phyloP scores from a whole-genome alignment of 495 filamentous ascomycete genomes.

The Clohesyomyces aquaticus region DNA sequence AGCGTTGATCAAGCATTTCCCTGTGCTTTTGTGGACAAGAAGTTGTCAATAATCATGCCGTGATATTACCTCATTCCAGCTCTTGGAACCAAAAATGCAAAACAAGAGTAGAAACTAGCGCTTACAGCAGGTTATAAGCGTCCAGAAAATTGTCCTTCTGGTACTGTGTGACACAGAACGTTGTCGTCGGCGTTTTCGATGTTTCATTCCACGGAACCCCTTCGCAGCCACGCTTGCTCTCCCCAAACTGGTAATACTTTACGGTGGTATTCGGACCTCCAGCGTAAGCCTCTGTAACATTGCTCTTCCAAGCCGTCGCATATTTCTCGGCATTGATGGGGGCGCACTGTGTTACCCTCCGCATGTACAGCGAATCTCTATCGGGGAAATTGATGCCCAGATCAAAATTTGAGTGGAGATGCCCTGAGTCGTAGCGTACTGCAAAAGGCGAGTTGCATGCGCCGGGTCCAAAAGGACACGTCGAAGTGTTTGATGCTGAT shows the following conservation, averaged over 20 bases:
- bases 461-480: constrained; percentile 29
- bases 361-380: constrained; percentile 15
- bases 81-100: too few relatives aligned
- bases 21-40: too few relatives aligned
- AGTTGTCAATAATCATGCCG: too few relatives aligned
- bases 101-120: not conserved
- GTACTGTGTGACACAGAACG: constrained; percentile 27
- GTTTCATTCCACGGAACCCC: not conserved
- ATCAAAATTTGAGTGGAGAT: constrained; percentile 25
- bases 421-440: constrained; percentile 25
- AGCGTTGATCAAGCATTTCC: too few relatives aligned
- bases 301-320: constrained; percentile 14
- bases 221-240: constrained; percentile 7
- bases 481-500: constrained; percentile 7
- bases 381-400: constrained; percentile 36
- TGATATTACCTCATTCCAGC: too few relatives aligned
- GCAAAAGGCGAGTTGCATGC: constrained; percentile 9
- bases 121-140: constrained; percentile 25
- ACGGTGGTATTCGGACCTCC: constrained; percentile 7
- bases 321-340: constrained; percentile 23
- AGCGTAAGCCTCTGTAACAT: constrained; percentile 2
- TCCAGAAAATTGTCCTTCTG: constrained; percentile 9
- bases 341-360: constrained; percentile 31
- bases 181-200: constrained; percentile 8
- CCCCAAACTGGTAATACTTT: constrained; percentile 28